Conservation (phyloP, 2,329 filamentous ascomycete genomes). For the Botrytis fabae region DNA sequence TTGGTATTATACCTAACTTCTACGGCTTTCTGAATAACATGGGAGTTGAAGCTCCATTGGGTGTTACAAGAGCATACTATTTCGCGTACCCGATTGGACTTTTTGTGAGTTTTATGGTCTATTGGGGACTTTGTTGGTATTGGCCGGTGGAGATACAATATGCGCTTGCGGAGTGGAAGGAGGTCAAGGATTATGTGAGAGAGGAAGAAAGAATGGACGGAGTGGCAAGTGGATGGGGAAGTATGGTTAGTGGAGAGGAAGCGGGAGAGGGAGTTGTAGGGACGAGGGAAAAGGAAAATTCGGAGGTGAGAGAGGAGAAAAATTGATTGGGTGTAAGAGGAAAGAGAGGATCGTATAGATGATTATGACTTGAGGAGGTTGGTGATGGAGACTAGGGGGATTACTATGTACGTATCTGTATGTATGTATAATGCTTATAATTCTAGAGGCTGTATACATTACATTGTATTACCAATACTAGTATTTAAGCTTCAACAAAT, state of each 20-base stretch:
- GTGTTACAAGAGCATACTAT: constrained; percentile 52
- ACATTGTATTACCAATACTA: not conserved
- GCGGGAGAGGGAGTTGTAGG: not conserved
- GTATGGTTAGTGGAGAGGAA: constrained; percentile 13
- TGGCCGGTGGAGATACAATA: constrained; percentile 31
- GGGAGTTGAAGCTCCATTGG: constrained; percentile 43
- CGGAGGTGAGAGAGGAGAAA: not conserved
- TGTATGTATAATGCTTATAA: not conserved
- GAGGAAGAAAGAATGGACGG: constrained; percentile 30
- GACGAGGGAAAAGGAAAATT: not conserved
- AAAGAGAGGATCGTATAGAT: no score
- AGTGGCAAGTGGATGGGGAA: not conserved
- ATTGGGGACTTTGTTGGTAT: constrained; percentile 32
- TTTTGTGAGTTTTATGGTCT: constrained; percentile 44
- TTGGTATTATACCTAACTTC: constrained; percentile 45
- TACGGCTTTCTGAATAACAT: constrained; percentile 46
- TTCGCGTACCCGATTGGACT: constrained; percentile 57
- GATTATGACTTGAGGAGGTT: not conserved
- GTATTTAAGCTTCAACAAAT: no score
- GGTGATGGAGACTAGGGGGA: not conserved
- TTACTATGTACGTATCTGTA: not conserved
- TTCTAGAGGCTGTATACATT: not conserved
- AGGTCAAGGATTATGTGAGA: constrained; percentile 43
- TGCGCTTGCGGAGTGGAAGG: constrained; percentile 38
- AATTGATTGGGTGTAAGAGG: not conserved